These are phyloP conservation scores for Fusarium lateritium DNA, from an alignment of 2,329 filamentous ascomycete species.

Conservation along the genomic window DNA sequence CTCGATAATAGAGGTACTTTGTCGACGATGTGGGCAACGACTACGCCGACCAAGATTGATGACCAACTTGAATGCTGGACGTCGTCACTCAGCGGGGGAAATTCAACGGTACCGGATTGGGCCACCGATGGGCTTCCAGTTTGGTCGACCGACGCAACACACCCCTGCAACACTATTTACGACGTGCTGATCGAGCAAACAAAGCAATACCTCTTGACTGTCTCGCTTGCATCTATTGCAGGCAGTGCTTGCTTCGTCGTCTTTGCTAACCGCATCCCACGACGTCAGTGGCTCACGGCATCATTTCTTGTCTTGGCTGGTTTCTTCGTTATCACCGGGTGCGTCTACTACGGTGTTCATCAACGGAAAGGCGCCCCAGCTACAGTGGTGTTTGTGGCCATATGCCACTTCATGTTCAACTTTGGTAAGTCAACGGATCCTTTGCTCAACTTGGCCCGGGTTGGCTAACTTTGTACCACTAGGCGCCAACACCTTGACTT, in stretches of 20 bases:
- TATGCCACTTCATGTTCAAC: slow-evolving; percentile 70
- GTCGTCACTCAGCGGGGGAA: slow-evolving; percentile 59
- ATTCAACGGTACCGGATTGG: slow-evolving; percentile 62
- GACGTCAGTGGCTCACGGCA: slow-evolving; percentile 64
- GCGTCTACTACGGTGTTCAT: slow-evolving; percentile 64
- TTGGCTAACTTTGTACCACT: slow-evolving; percentile 1
- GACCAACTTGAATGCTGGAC: slow-evolving; percentile 63
- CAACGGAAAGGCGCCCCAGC: slow-evolving; percentile 59
- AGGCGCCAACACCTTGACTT: slow-evolving; percentile 74
- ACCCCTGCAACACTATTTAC: slow-evolving; percentile 67
- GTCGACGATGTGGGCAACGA: slow-evolving; percentile 58
- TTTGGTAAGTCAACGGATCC: slow-evolving; percentile 60
- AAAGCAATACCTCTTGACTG: slow-evolving; percentile 67
- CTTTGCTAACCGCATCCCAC: slow-evolving; percentile 63
- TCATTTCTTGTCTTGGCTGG: slow-evolving; percentile 64
- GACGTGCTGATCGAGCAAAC: slow-evolving; percentile 66
- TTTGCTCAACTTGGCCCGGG: background rate
- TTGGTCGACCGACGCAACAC: slow-evolving; percentile 65
- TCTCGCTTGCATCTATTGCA: slow-evolving; percentile 66
- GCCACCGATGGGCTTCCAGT: slow-evolving; percentile 56
- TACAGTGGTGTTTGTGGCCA: slow-evolving; percentile 65
- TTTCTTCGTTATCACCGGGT: slow-evolving; percentile 65
- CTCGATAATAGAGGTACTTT: slow-evolving; percentile 60
- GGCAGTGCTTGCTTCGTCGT: slow-evolving; percentile 65
- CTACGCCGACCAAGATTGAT: slow-evolving; percentile 52